These are phyloP conservation scores for Trypanosoma conorhini DNA, from an alignment of 208 protist genomes.

Conservation along the genomic window DNA sequence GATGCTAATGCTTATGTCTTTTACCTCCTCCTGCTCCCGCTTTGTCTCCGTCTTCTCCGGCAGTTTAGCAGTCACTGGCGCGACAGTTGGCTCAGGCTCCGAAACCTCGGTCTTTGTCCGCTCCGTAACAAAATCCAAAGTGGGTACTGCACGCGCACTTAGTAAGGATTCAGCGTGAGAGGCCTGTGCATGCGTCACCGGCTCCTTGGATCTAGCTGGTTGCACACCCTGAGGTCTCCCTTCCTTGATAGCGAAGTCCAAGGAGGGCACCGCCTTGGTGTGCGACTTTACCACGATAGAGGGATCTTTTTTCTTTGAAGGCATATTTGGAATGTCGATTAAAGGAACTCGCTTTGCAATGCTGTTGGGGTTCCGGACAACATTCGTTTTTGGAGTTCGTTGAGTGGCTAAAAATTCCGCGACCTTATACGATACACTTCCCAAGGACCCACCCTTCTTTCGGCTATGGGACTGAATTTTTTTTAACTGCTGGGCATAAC, in stretches of 20 bases:
- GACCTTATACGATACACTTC: constrained; percentile 84
- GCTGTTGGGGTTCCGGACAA: constrained; percentile 10
- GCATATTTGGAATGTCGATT: constrained; percentile 49
- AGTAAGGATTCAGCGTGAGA: constrained; percentile 15
- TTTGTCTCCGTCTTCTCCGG: neutral
- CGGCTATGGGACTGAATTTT: constrained; percentile 81
- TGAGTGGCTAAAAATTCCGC: constrained; percentile 81
- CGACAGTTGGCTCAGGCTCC: neutral
- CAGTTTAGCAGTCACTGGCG: neutral
- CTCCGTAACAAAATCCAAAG: constrained; percentile 10
- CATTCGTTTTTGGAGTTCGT: constrained; percentile 29
- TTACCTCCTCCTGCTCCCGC: neutral
- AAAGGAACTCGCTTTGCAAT: constrained; percentile 65
- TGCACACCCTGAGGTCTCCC: neutral
- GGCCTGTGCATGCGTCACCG: neutral
- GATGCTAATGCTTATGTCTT: neutral
- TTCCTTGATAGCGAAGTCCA: constrained; percentile 23
- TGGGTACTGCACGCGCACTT: neutral
- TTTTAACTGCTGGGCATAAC: constrained; percentile 76
- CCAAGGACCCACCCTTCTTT: constrained; percentile 71
- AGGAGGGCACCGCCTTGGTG: constrained; percentile 21
- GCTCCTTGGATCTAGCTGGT: constrained; percentile 1
- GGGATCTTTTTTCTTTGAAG: constrained; percentile 9
- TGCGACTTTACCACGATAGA: neutral
- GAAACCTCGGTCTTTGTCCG: neutral